These are phyloP conservation scores for Hyphopichia fennica DNA, from an alignment of 1,139 yeast species.

Conservation along the genomic window DNA sequence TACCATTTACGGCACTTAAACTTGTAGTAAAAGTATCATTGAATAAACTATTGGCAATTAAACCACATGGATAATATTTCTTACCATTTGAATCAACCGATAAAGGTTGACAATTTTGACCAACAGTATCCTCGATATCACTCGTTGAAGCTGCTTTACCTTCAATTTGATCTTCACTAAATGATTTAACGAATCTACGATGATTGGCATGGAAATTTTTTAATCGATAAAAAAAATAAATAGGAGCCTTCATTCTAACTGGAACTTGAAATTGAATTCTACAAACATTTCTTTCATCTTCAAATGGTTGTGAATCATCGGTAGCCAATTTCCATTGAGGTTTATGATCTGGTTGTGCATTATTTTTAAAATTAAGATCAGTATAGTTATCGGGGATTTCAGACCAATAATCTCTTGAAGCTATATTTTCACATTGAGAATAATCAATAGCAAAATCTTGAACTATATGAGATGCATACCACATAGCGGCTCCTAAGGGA, in stretches of 20 bases:
- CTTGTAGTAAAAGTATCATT: slow-evolving; percentile 63
- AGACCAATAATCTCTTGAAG: slow-evolving; percentile 51
- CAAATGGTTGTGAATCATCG: slow-evolving; percentile 50
- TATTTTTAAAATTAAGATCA: slow-evolving; percentile 49
- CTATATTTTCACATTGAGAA: slow-evolving; percentile 66
- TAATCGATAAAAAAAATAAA: slow-evolving; percentile 76
- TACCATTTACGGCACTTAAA: slow-evolving; percentile 37
- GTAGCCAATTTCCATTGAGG: slow-evolving; percentile 60
- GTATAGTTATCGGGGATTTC: slow-evolving; percentile 64
- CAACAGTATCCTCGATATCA: slow-evolving; percentile 64
- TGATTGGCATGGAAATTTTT: slow-evolving; percentile 90
- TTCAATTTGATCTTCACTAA: slow-evolving; percentile 83
- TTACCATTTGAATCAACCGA: slow-evolving; percentile 54
- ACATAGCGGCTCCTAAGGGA: slow-evolving; percentile 89
- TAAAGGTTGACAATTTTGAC: slow-evolving; percentile 89
- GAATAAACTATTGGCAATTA: slow-evolving; percentile 74
- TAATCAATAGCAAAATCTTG: slow-evolving; percentile 84
- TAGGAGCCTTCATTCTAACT: slow-evolving; percentile 68
- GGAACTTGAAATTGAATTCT: slow-evolving; percentile 79
- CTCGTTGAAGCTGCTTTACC: slow-evolving; percentile 64
- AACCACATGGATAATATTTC: slow-evolving; percentile 71
- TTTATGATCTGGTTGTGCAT: slow-evolving; percentile 7
- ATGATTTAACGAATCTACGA: slow-evolving; percentile 88
- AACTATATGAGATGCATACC: slow-evolving; percentile 74
- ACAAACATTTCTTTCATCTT: slow-evolving; percentile 66